These are phyloP conservation scores for Corymbia maculata DNA, from an alignment of 345 rosid species.

Conservation along the genomic window DNA sequence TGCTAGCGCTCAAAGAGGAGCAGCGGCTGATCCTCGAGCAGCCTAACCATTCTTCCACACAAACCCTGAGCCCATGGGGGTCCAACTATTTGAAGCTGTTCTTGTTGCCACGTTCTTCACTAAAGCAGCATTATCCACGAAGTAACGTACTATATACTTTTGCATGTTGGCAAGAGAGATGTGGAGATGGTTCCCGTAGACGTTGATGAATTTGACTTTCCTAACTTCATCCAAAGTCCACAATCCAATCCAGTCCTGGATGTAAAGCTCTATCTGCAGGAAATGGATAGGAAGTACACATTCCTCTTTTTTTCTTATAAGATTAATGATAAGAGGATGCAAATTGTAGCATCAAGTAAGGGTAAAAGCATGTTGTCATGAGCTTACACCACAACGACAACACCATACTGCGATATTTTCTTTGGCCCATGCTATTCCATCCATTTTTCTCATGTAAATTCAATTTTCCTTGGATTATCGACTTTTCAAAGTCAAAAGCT, in stretches of 20 bases:
- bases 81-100: neutral
- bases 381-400: neutral
- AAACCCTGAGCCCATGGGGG: neutral
- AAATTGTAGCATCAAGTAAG: neutral
- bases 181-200: neutral
- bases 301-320: neutral
- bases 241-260: neutral
- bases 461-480: neutral
- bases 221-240: neutral
- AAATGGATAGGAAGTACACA: accelerated
- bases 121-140: neutral
- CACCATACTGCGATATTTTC: neutral
- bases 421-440: neutral
- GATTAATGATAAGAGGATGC: neutral
- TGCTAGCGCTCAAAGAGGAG: neutral
- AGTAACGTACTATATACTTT: neutral
- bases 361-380: neutral
- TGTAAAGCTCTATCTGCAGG: neutral
- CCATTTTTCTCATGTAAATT: neutral
- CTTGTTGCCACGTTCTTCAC: neutral
- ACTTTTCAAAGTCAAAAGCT: neutral
- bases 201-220: neutral
- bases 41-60: neutral
- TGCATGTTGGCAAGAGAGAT: neutral
- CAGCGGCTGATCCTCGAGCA: neutral